A percentile compares a stretch with the other conserved stretches of the same genome.
Evolutionary conservation across 129 eudicot genomes (phyloP).

Genomic region (Flaveria sonorensis): DNA sequence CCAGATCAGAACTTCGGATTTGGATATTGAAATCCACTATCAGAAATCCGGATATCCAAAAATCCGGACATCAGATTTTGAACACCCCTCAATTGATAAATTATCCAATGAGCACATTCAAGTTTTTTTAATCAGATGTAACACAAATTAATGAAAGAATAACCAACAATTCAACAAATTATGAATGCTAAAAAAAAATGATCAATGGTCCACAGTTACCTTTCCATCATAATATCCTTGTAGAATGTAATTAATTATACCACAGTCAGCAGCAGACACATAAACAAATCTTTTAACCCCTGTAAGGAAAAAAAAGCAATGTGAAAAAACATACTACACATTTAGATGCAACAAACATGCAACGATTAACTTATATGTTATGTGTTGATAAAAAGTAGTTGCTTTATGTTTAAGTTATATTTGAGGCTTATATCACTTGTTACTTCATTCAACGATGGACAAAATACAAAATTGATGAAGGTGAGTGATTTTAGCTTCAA

Average conservation of each 20-base stretch:
- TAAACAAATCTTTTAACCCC: slow-evolving; percentile 88
- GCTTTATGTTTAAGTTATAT: slow-evolving; percentile 7
- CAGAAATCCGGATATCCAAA: too few species aligned
- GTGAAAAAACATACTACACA: neutral
- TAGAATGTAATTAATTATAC: slow-evolving; percentile 70
- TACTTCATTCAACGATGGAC: slow-evolving; percentile 1
- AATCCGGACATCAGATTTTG: too few species aligned
- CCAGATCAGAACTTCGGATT: too few species aligned
- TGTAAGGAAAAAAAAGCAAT: slow-evolving; percentile 14
- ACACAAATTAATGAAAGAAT: neutral
- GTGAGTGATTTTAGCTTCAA: slow-evolving; percentile 26
- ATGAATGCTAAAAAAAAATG: neutral
- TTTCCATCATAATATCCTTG: slow-evolving; percentile 96
- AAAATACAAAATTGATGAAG: slow-evolving; percentile 8
- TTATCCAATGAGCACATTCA: slow-evolving; percentile 2
- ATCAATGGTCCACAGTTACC: slow-evolving; percentile 48
- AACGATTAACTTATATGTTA: neutral
- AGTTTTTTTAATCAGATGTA: neutral
- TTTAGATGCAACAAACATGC: slow-evolving; percentile 9
- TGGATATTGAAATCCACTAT: too few species aligned
- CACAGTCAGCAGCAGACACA: slow-evolving; percentile 94
- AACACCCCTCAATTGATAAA: too few species aligned
- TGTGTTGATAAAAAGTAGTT: slow-evolving; percentile 13
- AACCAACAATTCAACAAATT: neutral
- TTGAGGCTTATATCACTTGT: slow-evolving; percentile 15